Conservation (phyloP, 148 eudicot species). For the Beta vulgaris region DNA sequence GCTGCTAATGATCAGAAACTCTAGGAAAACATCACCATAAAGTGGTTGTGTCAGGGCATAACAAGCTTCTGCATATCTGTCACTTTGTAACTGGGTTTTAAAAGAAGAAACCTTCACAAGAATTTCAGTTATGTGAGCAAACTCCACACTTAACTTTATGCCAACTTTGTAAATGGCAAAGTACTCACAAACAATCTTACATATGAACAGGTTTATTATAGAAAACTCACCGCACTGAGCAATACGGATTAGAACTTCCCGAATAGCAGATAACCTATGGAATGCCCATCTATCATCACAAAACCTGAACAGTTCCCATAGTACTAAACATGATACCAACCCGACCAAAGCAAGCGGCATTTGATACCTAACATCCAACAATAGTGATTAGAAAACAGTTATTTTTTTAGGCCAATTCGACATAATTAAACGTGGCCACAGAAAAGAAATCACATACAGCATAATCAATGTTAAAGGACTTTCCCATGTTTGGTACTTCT, state of each 20-base stretch:
- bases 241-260: constrained; percentile 45
- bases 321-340: constrained; percentile 62
- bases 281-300: constrained; percentile 62
- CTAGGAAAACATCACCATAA: neutral
- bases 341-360: constrained; percentile 86
- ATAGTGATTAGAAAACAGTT: neutral
- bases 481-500: too few species aligned
- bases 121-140: neutral
- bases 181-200: too few species aligned
- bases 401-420: neutral
- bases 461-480: neutral
- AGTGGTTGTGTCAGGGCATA: neutral
- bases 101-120: neutral
- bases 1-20: neutral
- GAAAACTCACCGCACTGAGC: constrained; percentile 71
- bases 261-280: constrained; percentile 47
- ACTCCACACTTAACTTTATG: neutral
- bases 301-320: constrained; percentile 69
- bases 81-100: neutral
- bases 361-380: constrained; percentile 57
- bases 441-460: neutral
- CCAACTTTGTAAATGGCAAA: too few species aligned
- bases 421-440: neutral
- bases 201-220: neutral
- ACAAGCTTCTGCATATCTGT: neutral